Conservation (phyloP, 2,329 filamentous ascomycete genomes). For the Penicillium sp. region DNA sequence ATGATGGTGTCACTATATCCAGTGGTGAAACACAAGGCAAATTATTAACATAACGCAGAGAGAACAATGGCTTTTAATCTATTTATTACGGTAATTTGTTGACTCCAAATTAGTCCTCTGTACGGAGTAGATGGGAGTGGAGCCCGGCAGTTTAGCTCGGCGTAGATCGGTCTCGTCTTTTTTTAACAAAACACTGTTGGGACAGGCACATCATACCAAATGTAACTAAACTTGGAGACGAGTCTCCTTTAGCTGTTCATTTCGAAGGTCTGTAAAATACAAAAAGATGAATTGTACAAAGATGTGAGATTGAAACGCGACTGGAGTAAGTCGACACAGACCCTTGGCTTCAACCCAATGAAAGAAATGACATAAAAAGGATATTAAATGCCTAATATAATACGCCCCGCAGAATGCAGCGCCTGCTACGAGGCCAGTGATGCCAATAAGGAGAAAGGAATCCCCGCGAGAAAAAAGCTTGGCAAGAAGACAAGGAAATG, state of each 20-base stretch:
- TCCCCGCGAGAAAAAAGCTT: background rate
- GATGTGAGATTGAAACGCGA: background rate
- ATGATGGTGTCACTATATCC: too few relatives aligned
- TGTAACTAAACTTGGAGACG: background rate
- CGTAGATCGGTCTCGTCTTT: too few relatives aligned
- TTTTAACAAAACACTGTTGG: too few relatives aligned
- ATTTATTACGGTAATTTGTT: too few relatives aligned
- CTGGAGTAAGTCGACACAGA: background rate
- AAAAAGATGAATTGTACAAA: background rate
- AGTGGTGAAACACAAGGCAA: too few relatives aligned
- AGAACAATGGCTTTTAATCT: too few relatives aligned
- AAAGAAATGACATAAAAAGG: conserved; percentile 1
- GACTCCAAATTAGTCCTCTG: too few relatives aligned
- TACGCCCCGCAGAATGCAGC: conserved; percentile 20
- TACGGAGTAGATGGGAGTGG: too few relatives aligned
- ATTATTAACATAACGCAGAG: too few relatives aligned
- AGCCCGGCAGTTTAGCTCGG: too few relatives aligned
- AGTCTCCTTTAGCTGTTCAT: background rate
- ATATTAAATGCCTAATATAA: conserved; percentile 16
- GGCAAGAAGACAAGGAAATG: background rate
- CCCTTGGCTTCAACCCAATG: background rate
- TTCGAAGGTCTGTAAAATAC: background rate
- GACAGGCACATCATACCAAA: too few relatives aligned
- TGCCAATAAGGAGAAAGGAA: conserved; percentile 3
- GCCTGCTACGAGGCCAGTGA: conserved; percentile 17